Conservation (phyloP, 2,329 filamentous ascomycete genomes). For the Fusarium falciforme region DNA sequence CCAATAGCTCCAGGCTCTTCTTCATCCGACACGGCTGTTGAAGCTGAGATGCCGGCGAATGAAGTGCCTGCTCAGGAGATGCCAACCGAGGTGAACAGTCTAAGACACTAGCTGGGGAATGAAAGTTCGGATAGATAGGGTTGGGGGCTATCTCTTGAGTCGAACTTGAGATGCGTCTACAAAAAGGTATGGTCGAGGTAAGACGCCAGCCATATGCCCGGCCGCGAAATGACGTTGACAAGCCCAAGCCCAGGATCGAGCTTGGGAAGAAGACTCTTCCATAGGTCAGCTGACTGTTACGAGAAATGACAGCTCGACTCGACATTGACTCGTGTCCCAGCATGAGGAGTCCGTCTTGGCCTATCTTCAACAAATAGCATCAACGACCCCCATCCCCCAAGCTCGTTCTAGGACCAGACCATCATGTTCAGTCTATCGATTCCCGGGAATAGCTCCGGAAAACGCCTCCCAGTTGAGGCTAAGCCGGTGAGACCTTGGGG, state of each 20-base stretch:
- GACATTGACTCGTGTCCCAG: background rate
- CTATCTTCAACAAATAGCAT: background rate
- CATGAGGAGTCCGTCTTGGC: background rate
- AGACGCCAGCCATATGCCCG: background rate
- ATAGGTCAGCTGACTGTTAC: background rate
- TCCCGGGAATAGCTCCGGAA: background rate
- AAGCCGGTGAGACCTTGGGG: background rate
- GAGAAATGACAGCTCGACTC: background rate
- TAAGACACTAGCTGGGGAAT: background rate
- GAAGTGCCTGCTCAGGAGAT: slow-evolving; percentile 9
- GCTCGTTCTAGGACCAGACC: background rate
- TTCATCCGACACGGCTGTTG: background rate
- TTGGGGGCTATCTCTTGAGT: background rate
- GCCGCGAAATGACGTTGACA: background rate
- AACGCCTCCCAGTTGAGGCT: background rate
- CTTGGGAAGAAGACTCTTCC: background rate
- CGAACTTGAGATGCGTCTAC: background rate
- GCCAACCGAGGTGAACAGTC: background rate
- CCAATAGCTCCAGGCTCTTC: background rate
- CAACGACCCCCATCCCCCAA: background rate
- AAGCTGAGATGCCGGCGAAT: slow-evolving; percentile 8
- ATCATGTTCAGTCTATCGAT: background rate
- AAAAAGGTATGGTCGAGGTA: background rate
- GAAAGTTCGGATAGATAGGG: background rate
- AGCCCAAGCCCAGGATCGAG: background rate